phyloP scores from a whole-genome alignment of 805 yeast genomes.

The Priceomyces haplophilus region DNA sequence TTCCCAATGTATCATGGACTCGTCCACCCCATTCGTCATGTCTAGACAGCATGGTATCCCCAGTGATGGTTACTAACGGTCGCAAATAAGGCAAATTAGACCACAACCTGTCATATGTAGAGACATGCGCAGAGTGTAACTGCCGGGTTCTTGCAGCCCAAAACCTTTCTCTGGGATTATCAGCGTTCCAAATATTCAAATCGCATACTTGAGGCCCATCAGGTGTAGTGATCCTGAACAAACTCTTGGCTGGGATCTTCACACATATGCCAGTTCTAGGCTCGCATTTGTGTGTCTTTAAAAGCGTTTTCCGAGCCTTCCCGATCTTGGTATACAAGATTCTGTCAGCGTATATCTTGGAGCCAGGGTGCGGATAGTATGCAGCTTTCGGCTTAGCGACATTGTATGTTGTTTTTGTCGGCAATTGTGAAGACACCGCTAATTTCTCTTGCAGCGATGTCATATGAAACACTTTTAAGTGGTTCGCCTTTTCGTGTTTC shows the following conservation, averaged over 20 bases:
- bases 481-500: neutral
- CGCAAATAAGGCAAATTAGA: constrained; percentile 63
- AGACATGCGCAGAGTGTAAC: constrained; percentile 60
- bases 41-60: constrained; percentile 53
- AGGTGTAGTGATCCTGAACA: constrained; percentile 59
- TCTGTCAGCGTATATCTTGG: constrained; percentile 51
- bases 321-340: constrained; percentile 46
- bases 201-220: constrained; percentile 74
- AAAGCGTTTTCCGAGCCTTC: constrained; percentile 39
- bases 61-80: constrained; percentile 62
- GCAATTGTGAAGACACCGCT: constrained; percentile 30
- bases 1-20: constrained; percentile 63
- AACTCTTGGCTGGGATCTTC: constrained; percentile 58
- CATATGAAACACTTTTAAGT: no score
- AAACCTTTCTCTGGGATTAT: constrained; percentile 60
- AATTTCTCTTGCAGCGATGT: constrained; percentile 1
- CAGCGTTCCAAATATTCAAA: constrained; percentile 59
- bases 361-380: constrained; percentile 53
- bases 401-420: constrained; percentile 32
- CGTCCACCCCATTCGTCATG: constrained; percentile 66
- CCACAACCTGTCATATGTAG: constrained; percentile 61
- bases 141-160: constrained; percentile 73
- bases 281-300: constrained; percentile 43
- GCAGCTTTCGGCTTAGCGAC: constrained; percentile 51
- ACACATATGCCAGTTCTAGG: constrained; percentile 61